Evolutionary conservation across 1,284 basidiomycete species (phyloP).

Genomic region (Ceratorhiza oryzae-sativae): DNA sequence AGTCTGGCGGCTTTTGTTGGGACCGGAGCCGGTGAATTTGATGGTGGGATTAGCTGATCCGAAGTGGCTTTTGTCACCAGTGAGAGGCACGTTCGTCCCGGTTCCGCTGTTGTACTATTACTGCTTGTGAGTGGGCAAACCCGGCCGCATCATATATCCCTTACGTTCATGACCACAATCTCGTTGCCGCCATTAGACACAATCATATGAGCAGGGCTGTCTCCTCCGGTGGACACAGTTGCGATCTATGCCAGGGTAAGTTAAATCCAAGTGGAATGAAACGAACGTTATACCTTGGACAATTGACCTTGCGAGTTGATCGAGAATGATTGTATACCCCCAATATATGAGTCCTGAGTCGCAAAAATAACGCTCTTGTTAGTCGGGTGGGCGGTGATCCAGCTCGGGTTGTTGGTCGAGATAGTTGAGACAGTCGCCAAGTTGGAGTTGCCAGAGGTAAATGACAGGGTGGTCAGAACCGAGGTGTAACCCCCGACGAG

Average conservation of each 20-base stretch:
- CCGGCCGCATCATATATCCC: not conserved
- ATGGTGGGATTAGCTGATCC: constrained; percentile 17
- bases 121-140: not conserved
- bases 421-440: constrained; percentile 37
- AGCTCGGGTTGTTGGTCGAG: constrained; percentile 32
- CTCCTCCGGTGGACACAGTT: constrained; percentile 6
- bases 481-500: constrained; percentile 41
- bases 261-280: not conserved
- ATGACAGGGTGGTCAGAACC: constrained; percentile 38
- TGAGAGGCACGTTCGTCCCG: constrained; percentile 22
- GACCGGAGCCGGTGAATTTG: constrained; percentile 40
- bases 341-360: constrained; percentile 38
- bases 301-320: constrained; percentile 24
- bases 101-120: constrained; percentile 37
- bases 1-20: constrained; percentile 38
- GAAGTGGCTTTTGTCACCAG: constrained; percentile 23
- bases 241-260: not conserved
- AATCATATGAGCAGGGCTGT: constrained; percentile 40
- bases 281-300: constrained; percentile 15
- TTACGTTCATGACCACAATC: constrained; percentile 40
- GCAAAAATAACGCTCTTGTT: constrained; percentile 41
- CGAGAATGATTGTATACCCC: constrained; percentile 36
- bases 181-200: constrained; percentile 36
- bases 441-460: constrained; percentile 33
- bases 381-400: constrained; percentile 36